Conservation (phyloP, 306 rosid genomes). For the Sesbania bispinosa region DNA sequence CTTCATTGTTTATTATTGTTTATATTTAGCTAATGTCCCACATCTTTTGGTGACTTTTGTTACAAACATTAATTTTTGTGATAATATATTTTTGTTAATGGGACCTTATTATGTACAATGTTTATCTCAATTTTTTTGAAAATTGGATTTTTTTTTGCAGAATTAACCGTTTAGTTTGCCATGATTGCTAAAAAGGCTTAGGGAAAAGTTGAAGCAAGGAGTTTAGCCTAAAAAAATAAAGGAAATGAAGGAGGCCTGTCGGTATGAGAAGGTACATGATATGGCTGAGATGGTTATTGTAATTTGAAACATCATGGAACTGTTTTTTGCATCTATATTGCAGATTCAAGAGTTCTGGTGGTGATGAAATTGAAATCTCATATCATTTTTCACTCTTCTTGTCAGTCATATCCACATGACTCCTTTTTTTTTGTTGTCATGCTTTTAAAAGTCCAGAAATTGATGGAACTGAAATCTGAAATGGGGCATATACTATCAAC, state of each 20-base stretch:
- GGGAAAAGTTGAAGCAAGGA: slow-evolving; percentile 68
- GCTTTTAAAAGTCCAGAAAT: background rate
- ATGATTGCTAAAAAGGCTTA: slow-evolving; percentile 67
- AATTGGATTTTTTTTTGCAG: slow-evolving; percentile 47
- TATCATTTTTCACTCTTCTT: slow-evolving; percentile 15
- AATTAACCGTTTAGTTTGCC: slow-evolving; percentile 43
- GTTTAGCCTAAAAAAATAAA: slow-evolving; percentile 14
- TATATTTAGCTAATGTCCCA: slow-evolving; percentile 33
- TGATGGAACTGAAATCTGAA: slow-evolving; percentile 16
- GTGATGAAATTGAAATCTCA: background rate
- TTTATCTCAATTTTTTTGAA: too few species aligned
- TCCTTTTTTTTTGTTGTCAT: slow-evolving; percentile 16
- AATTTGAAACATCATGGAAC: slow-evolving; percentile 39
- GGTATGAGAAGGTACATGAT: slow-evolving; percentile 48
- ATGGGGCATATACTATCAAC: too few species aligned
- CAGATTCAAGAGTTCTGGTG: slow-evolving; percentile 30
- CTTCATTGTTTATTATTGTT: slow-evolving; percentile 27
- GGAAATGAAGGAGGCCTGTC: slow-evolving; percentile 55
- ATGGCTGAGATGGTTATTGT: slow-evolving; percentile 43
- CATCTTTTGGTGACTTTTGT: slow-evolving; percentile 44
- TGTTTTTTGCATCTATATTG: slow-evolving; percentile 44
- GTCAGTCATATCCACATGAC: slow-evolving; percentile 9
- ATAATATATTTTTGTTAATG: slow-evolving; percentile 33
- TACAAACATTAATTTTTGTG: slow-evolving; percentile 46
- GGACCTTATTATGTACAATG: slow-evolving; percentile 42